These are phyloP conservation scores for Onygenales sp. DNA, from an alignment of 2,329 filamentous ascomycete species.

Conservation along the genomic window DNA sequence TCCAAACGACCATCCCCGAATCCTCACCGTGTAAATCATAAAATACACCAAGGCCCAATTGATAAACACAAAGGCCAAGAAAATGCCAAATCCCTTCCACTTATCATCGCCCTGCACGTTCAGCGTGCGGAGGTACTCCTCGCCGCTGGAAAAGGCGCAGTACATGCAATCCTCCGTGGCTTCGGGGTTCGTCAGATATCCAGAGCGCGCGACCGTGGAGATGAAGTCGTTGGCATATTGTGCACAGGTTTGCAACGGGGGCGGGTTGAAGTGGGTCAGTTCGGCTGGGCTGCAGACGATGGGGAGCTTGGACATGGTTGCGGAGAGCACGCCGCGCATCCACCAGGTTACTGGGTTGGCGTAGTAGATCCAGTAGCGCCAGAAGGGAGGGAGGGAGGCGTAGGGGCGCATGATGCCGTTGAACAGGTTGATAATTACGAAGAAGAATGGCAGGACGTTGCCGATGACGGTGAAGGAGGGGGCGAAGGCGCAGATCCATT, in stretches of 20 bases:
- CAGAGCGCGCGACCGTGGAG: slow-evolving; percentile 39
- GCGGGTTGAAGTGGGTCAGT: slow-evolving; percentile 56
- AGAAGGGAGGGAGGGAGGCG: slow-evolving; percentile 55
- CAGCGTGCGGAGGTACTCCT: slow-evolving; percentile 3
- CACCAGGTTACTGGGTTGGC: slow-evolving; percentile 62
- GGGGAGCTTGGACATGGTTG: slow-evolving; percentile 45
- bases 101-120: slow-evolving; percentile 6
- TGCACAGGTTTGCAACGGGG: slow-evolving; percentile 53
- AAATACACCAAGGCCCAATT: slow-evolving; percentile 8
- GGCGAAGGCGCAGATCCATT: slow-evolving; percentile 77
- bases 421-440: slow-evolving; percentile 67
- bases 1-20: slow-evolving; percentile 4
- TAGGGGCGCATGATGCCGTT: slow-evolving; percentile 70
- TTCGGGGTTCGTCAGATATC: slow-evolving; percentile 50
- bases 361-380: slow-evolving; percentile 61
- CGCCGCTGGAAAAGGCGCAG: slow-evolving; percentile 2
- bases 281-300: slow-evolving; percentile 49
- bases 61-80: slow-evolving; percentile 6
- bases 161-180: slow-evolving; percentile 43
- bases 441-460: slow-evolving; percentile 70
- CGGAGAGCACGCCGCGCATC: slow-evolving; percentile 60
- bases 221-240: slow-evolving; percentile 56
- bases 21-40: slow-evolving; percentile 5
- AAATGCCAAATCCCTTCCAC: slow-evolving; percentile 8
- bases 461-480: slow-evolving; percentile 70